Conservation (phyloP, 1,284 basidiomycete species). For the Lentinula novae-zelandiae region DNA sequence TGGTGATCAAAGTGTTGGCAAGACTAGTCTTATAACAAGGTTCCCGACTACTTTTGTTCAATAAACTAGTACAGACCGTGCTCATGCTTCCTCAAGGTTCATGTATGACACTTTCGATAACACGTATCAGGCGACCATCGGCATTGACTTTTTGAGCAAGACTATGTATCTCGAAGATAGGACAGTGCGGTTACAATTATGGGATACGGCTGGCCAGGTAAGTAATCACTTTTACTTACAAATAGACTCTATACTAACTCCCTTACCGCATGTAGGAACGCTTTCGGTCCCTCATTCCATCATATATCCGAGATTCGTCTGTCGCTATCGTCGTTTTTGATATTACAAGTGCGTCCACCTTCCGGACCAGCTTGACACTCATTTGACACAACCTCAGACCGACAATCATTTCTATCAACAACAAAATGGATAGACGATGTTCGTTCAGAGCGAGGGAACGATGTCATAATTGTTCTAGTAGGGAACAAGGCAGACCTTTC, state of each 20-base stretch:
- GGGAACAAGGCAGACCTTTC: slow-evolving; percentile 99
- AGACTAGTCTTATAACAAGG: slow-evolving; percentile 97
- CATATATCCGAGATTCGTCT: slow-evolving; percentile 98
- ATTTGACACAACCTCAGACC: slow-evolving; percentile 53
- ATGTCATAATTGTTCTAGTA: slow-evolving; percentile 98
- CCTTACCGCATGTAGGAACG: slow-evolving; percentile 65
- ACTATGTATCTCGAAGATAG: slow-evolving; percentile 99
- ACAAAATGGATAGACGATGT: slow-evolving; percentile 99
- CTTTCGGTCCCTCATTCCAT: slow-evolving; percentile 96
- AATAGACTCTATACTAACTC: slow-evolving; percentile 8
- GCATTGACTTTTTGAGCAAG: slow-evolving; percentile 99
- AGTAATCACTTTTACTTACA: slow-evolving; percentile 19
- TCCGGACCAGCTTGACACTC: not conserved
- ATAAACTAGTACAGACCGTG: not conserved
- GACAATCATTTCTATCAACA: slow-evolving; percentile 95
- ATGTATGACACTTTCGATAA: slow-evolving; percentile 99
- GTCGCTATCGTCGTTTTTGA: slow-evolving; percentile 99
- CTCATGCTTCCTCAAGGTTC: slow-evolving; percentile 48
- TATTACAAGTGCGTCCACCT: slow-evolving; percentile 83
- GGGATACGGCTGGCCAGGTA: slow-evolving; percentile 98
- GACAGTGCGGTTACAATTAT: slow-evolving; percentile 95
- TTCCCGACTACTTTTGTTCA: slow-evolving; percentile 35
- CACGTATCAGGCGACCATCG: slow-evolving; percentile 99
- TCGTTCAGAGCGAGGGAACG: slow-evolving; percentile 93
- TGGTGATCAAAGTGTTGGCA: slow-evolving; percentile 91